These are phyloP conservation scores for Didymella sp. DNA, from an alignment of 2,329 filamentous ascomycete genomes.

Conservation along the genomic window DNA sequence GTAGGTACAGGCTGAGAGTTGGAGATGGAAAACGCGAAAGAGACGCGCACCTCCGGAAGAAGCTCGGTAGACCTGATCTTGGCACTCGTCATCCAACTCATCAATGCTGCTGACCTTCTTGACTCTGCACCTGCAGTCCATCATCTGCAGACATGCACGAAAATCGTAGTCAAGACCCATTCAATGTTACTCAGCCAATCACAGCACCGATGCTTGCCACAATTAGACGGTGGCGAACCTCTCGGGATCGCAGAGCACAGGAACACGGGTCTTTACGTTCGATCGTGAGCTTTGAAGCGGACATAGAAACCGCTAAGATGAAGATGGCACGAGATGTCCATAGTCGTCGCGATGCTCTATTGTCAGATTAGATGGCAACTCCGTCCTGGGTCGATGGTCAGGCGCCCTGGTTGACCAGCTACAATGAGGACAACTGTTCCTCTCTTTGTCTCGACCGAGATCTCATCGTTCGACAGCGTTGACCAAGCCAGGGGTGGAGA, in stretches of 20 bases:
- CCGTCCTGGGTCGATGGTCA: neutral
- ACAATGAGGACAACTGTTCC: neutral
- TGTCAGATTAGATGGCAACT: no score
- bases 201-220: neutral
- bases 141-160: neutral
- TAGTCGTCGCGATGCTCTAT: neutral
- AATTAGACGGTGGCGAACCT: neutral
- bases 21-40: neutral
- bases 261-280: neutral
- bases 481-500: neutral
- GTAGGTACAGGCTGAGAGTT: neutral
- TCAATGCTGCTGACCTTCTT: neutral
- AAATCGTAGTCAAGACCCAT: neutral
- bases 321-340: neutral
- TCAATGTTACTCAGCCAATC: neutral
- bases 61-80: neutral
- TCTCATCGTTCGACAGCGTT: neutral
- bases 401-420: neutral
- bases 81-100: conserved; percentile 2
- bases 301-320: neutral
- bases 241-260: neutral
- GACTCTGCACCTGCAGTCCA: neutral
- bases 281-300: neutral
- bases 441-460: neutral
- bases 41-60: neutral